phyloP scores from a whole-genome alignment of 2,329 filamentous ascomycete species.

The Aspergillus uvarum region DNA sequence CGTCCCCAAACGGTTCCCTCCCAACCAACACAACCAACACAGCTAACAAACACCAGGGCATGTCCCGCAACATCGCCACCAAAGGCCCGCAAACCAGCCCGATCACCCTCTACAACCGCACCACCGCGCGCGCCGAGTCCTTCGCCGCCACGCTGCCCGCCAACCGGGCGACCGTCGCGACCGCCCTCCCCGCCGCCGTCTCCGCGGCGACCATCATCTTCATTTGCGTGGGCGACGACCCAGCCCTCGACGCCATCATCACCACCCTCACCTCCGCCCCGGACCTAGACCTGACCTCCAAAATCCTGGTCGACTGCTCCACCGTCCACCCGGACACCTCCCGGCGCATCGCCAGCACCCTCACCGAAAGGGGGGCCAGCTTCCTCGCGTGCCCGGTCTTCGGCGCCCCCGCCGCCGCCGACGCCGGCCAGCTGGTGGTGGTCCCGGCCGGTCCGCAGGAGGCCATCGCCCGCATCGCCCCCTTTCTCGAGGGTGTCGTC shows the following conservation, averaged over 20 bases:
- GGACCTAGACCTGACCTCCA: constrained; percentile 59
- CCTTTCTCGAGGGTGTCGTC: constrained; percentile 72
- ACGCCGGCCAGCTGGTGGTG: constrained; percentile 68
- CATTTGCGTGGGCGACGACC: constrained; percentile 75
- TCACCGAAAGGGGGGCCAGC: constrained; percentile 60
- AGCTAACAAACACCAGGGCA: constrained; percentile 59
- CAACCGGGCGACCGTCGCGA: constrained; percentile 63
- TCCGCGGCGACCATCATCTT: constrained; percentile 74
- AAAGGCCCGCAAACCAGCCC: constrained; percentile 72
- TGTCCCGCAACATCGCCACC: constrained; percentile 77
- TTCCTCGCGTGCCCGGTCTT: constrained; percentile 70
- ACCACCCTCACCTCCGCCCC: constrained; percentile 50
- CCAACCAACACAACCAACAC: background rate
- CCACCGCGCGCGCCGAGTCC: constrained; percentile 62
- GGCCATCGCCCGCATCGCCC: constrained; percentile 63
- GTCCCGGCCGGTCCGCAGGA: constrained; percentile 67
- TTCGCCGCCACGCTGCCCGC: constrained; percentile 61
- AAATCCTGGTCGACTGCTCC: constrained; percentile 83
- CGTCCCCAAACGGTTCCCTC: too few species aligned
- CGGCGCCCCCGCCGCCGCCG: constrained; percentile 45
- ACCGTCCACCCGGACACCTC: constrained; percentile 84
- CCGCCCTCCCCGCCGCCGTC: constrained; percentile 65
- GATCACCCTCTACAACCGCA: constrained; percentile 79
- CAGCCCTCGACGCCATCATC: constrained; percentile 65
- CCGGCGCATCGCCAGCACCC: constrained; percentile 60